Evolutionary conservation across 2,329 filamentous ascomycete species (phyloP), one percentile per base, ranked within the genome.

Genomic region (Pestalotiopsis sp.): DNA sequence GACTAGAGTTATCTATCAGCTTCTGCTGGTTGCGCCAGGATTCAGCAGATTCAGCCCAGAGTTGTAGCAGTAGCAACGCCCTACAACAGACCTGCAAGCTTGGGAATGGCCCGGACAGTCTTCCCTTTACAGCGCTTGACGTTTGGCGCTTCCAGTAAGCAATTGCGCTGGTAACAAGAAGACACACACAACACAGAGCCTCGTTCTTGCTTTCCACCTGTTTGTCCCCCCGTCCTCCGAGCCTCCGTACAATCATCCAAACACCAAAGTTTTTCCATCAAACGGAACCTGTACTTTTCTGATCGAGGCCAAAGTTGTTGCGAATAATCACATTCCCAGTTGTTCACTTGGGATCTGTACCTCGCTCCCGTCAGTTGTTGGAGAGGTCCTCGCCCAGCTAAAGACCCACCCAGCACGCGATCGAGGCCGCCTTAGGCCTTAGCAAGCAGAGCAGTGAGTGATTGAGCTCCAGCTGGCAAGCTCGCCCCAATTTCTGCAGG

Each of bases 401-500:
- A 12, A 27, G 59, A 62, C 31, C 59, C 59, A 62, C 59, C 14
- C 27, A 20, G 59, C 59, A 62, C 59, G 59, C 59, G 59, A 62
- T 62, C 59, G 59, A 62, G 36, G 59, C 59, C 59, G 36, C 31
- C 59, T 59, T 59, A 31, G 23, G 36, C 31, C 59, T 59, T 59
- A 31, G 23, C 57, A 59, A 59, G 57, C 41, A 41, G 39, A 64
- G 62, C 62, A 59, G 25, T 36, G 23, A 36, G 31, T 36, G 31
- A 36, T 36, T 36, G 31, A 36, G 31, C 31, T 36, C 31, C 41
- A 66, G 63, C 63, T 56, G 41, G 63, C 41, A 62, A 62, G 59
- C 45, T 58, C 49, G 66, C 68, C 62, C 68, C 68, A 67, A 68
- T 71, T 71, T 67, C 70, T 73, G 61, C 69, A 72, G 68, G 69